Percentiles rank a stretch among this genome's conserved stretches.
These are phyloP conservation scores for Cucumis melo DNA, from an alignment of 306 rosid genomes.

Conservation along the genomic window DNA sequence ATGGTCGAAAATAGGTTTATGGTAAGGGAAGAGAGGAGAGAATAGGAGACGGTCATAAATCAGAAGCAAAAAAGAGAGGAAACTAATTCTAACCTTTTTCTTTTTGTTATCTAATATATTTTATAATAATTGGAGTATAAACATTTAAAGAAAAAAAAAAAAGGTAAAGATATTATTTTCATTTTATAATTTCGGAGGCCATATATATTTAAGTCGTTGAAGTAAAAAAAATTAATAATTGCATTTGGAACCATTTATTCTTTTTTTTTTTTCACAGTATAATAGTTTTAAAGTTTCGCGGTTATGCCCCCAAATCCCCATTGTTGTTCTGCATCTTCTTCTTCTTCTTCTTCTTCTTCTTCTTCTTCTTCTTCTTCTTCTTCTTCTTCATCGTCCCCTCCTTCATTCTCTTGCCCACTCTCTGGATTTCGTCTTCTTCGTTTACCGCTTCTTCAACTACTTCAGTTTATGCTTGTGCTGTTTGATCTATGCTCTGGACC, in stretches of 20 bases:
- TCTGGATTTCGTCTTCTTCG: background rate
- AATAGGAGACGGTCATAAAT: too few relatives aligned
- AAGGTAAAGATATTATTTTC: background rate
- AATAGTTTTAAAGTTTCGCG: conserved; percentile 74
- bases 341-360: conserved; percentile 10
- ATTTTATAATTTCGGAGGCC: background rate
- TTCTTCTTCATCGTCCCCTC: too few relatives aligned
- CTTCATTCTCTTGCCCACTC: background rate
- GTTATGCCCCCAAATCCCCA: conserved; percentile 49
- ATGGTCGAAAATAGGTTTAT: too few relatives aligned
- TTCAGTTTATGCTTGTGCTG: background rate
- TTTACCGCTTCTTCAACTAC: background rate
- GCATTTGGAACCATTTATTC: background rate
- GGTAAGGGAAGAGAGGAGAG: too few relatives aligned
- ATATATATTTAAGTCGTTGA: background rate
- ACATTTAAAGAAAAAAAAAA: background rate
- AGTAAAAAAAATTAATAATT: background rate
- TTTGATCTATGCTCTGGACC: background rate
- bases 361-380: too few relatives aligned
- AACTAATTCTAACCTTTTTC: too few relatives aligned
- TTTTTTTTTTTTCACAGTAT: background rate
- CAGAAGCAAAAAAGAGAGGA: too few relatives aligned
- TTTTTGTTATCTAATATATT: too few relatives aligned
- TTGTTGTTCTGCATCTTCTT: conserved; percentile 11
- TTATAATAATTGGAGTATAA: too few relatives aligned